These are phyloP conservation scores for Fusarium sp. DNA, from an alignment of 2,329 filamentous ascomycete genomes.

Conservation along the genomic window DNA sequence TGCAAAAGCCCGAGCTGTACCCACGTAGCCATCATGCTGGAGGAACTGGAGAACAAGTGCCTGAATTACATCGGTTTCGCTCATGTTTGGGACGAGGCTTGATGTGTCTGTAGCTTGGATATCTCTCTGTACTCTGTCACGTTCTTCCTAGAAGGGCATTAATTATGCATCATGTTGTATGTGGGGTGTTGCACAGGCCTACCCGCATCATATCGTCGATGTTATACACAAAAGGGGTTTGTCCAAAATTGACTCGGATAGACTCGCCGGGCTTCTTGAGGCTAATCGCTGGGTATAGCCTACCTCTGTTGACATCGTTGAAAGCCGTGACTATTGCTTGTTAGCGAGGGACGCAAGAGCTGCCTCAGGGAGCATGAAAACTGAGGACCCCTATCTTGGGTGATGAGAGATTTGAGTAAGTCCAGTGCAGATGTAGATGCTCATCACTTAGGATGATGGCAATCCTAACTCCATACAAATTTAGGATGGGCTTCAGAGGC, in stretches of 20 bases:
- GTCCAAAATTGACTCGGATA: slow-evolving; percentile 71
- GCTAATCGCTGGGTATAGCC: slow-evolving; percentile 73
- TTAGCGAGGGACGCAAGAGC: slow-evolving; percentile 35
- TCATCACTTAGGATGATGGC: neutral
- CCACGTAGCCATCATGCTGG: slow-evolving; percentile 93
- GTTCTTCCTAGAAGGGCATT: slow-evolving; percentile 61
- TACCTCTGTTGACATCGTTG: slow-evolving; percentile 67
- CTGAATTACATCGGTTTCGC: slow-evolving; percentile 82
- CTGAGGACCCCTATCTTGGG: neutral
- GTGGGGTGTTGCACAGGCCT: slow-evolving; percentile 42
- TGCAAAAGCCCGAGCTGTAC: slow-evolving; percentile 88
- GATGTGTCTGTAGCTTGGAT: slow-evolving; percentile 68
- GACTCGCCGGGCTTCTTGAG: slow-evolving; percentile 71
- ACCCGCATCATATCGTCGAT: slow-evolving; percentile 87
- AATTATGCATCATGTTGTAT: slow-evolving; percentile 4
- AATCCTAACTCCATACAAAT: neutral
- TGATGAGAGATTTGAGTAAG: neutral
- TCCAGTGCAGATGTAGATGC: neutral
- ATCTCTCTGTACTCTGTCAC: slow-evolving; percentile 63
- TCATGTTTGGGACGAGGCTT: slow-evolving; percentile 67
- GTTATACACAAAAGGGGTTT: slow-evolving; percentile 84
- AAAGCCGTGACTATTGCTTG: slow-evolving; percentile 67
- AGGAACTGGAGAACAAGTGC: slow-evolving; percentile 85
- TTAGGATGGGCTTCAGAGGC: neutral
- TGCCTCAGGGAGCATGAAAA: neutral